Evolutionary conservation across 2,329 filamentous ascomycete genomes (phyloP), one percentile per base, ranked within the genome.

Genomic region (Alternaria arbusti): DNA sequence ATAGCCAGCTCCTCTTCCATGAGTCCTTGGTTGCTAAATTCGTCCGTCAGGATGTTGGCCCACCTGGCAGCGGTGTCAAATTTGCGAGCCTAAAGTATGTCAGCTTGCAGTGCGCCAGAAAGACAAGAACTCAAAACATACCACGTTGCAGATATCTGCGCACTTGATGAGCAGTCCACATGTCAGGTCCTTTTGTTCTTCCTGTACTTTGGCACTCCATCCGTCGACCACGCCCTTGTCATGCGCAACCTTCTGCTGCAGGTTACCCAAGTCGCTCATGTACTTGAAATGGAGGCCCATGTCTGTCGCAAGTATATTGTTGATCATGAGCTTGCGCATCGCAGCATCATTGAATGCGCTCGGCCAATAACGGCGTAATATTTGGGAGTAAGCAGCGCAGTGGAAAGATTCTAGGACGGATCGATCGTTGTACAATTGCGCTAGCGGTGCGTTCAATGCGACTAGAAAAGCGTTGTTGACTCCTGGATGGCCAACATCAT

Each of bases 201-300:
- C 90, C 11, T 90, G 78, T 70, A 91, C 87, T 69, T 94, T 91
- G 6, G 87, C 88, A 64, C 90, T 91, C 94, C 93, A 97, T 9
- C 87, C 87, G 61, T 93, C 89, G 5, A 88, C 87, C 6, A 81
- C 82, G 54, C 84, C 86, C 59, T 89, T 85, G 70, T 89, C 90
- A 43, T 88, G 88, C 44, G 89, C 86, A 11, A 96, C 85, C 77
- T 91, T 94, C 65, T 91, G 88, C 79, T 97, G 93, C 55, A 97
- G 81, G 66, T 90, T 89, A n/a, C 88, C 89, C 44, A 98, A 84
- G 77, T 91, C 92, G 74, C 90, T 90, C 94, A 98, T 98, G 80
- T 97, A 99, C 73, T 96, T 94, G 73, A 97, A 97, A 80, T 99
- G 96, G 7, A 97, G 82, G 8, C 94, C 94, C 96, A 99, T 99